Conservation (phyloP, 768 basidiomycete species). For the Boletus rufocinnamomeus region DNA sequence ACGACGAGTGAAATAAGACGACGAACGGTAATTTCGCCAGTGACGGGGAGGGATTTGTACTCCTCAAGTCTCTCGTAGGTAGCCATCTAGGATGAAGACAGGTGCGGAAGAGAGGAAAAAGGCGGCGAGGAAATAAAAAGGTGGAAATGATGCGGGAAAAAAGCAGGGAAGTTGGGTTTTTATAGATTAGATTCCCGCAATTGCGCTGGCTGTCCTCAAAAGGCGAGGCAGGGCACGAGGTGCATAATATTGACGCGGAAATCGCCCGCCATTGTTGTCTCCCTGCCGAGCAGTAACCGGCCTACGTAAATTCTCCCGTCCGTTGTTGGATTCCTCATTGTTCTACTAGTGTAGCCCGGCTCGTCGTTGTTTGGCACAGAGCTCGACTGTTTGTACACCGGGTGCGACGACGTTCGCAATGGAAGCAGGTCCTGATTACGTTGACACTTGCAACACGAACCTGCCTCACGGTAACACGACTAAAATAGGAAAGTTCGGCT, state of each 20-base stretch:
- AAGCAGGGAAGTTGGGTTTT: conserved; percentile 38
- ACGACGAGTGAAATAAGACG: not conserved
- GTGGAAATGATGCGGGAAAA: conserved; percentile 28
- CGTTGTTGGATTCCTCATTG: conserved; percentile 1
- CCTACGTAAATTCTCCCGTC: conserved; percentile 15
- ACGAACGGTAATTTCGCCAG: conserved; percentile 42
- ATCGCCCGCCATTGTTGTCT: conserved; percentile 20
- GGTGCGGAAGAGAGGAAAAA: conserved; percentile 20
- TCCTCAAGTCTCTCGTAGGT: conserved; percentile 38
- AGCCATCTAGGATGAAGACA: conserved; percentile 39
- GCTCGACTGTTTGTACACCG: conserved; percentile 4
- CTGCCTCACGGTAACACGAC: conserved; percentile 14
- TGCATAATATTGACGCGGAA: conserved; percentile 33
- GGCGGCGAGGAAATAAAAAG: conserved; percentile 30
- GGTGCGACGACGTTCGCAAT: not conserved
- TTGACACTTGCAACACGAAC: conserved; percentile 20
- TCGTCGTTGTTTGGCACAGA: conserved; percentile 7
- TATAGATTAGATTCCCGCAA: conserved; percentile 51
- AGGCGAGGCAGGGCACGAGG: conserved; percentile 57
- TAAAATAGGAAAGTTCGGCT: conserved; percentile 19
- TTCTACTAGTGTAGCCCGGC: not conserved
- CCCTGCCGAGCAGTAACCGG: conserved; percentile 13
- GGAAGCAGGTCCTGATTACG: conserved; percentile 1
- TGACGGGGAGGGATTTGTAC: conserved; percentile 24
- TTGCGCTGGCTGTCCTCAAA: conserved; percentile 18